Conservation (phyloP, 73 alveolate genomes). For the Tetrahymena malaccensis region DNA sequence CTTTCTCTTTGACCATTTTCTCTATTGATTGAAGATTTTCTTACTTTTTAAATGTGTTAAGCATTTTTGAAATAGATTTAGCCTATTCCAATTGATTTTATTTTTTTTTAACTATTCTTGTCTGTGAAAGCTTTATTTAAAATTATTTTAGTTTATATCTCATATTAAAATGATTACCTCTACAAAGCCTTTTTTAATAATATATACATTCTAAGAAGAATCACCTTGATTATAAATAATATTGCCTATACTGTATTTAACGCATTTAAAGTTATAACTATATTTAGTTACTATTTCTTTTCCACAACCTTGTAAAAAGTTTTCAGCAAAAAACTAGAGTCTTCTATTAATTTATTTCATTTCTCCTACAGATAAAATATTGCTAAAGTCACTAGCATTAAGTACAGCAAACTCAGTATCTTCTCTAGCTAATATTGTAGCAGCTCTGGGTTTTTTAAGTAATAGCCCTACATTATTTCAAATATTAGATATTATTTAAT, state of each 20-base stretch:
- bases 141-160: not conserved
- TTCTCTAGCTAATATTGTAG: not conserved
- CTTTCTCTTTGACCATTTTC: not conserved
- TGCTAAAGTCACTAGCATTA: not conserved
- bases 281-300: not conserved
- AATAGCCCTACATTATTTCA: not conserved
- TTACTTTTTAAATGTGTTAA: not conserved
- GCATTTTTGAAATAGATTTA: not conserved
- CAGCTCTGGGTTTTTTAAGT: not conserved
- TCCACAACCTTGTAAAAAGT: not conserved
- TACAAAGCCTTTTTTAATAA: not conserved
- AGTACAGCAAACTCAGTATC: not conserved
- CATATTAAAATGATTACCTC: not conserved
- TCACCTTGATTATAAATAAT: not conserved
- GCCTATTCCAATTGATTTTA: not conserved
- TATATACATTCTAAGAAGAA: not conserved
- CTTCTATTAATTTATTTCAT: not conserved
- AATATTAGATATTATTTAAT: no score
- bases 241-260: not conserved
- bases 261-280: not conserved
- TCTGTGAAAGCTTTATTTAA: not conserved
- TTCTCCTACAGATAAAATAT: not conserved
- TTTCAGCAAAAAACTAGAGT: not conserved
- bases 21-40: not conserved
- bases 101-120: not conserved